These are phyloP conservation scores for Aspergillus costaricaensis DNA, from an alignment of 2,329 filamentous ascomycete genomes.

Conservation along the genomic window DNA sequence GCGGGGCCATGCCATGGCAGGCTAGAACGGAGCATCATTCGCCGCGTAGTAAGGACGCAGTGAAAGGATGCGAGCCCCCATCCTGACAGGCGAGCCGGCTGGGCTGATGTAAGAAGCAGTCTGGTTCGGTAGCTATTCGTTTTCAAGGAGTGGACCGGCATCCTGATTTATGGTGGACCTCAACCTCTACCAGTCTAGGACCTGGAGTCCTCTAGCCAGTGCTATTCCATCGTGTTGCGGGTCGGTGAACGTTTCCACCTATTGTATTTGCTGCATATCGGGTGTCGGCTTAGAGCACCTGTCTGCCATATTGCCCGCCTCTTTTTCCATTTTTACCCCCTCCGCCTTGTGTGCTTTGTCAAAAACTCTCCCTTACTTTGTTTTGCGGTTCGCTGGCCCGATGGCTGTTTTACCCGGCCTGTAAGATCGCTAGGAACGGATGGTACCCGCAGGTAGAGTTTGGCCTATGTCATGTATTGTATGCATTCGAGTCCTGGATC, in stretches of 20 bases:
- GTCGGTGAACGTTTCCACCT: conserved; percentile 15
- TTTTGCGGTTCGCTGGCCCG: background rate
- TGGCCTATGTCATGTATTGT: background rate
- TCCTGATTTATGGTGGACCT: background rate
- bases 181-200: background rate
- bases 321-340: background rate
- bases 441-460: background rate
- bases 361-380: background rate
- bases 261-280: conserved; percentile 1
- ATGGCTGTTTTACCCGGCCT: conserved; percentile 2
- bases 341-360: background rate
- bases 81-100: background rate
- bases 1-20: background rate
- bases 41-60: background rate
- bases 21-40: background rate
- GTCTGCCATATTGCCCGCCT: background rate
- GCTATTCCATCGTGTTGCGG: background rate
- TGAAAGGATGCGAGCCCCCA: background rate
- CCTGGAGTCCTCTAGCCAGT: background rate
- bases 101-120: background rate
- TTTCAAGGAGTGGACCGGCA: background rate
- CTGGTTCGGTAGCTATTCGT: background rate
- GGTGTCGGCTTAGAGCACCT: background rate
- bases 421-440: background rate
- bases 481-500: background rate